Evolutionary conservation across 2,329 filamentous ascomycete genomes (phyloP).

Genomic region (Meredithiella fracta): DNA sequence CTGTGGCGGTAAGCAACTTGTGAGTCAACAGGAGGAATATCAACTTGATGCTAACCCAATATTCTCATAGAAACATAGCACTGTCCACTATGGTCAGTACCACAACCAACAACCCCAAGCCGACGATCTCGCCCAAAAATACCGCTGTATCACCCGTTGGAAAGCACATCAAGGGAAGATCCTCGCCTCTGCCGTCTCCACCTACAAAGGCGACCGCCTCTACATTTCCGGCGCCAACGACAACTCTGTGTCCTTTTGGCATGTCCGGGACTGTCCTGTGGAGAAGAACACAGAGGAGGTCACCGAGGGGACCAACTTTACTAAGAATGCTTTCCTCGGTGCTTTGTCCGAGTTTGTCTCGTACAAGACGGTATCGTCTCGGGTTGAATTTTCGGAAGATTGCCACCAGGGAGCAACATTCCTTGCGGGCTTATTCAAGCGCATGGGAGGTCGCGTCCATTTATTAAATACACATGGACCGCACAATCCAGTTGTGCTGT

Average conservation of each 20-base stretch:
- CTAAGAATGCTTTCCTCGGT: constrained; percentile 41
- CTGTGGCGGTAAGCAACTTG: constrained; percentile 48
- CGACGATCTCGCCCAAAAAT: constrained; percentile 55
- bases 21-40: too few species aligned
- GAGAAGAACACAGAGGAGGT: constrained; percentile 24
- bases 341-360: constrained; percentile 74
- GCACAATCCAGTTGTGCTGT: constrained; percentile 85
- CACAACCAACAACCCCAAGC: constrained; percentile 23
- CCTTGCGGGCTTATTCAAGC: constrained; percentile 76
- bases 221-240: constrained; percentile 93
- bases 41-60: neutral
- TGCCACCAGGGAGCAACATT: constrained; percentile 87
- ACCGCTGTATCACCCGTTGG: constrained; percentile 63
- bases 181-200: constrained; percentile 63
- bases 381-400: constrained; percentile 73
- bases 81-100: constrained; percentile 45
- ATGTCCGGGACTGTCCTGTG: constrained; percentile 38
- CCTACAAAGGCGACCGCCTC: constrained; percentile 55
- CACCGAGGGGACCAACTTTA: constrained; percentile 19
- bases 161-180: constrained; percentile 76
- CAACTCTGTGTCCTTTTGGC: constrained; percentile 76
- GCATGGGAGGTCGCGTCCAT: constrained; percentile 75
- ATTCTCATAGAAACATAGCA: constrained; percentile 42
- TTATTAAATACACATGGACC: constrained; percentile 69
- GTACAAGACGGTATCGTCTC: constrained; percentile 80